Base-by-base conservation (phyloP, 176 grass and related monocot genomes). In the maize (Zea mays) region DNA sequence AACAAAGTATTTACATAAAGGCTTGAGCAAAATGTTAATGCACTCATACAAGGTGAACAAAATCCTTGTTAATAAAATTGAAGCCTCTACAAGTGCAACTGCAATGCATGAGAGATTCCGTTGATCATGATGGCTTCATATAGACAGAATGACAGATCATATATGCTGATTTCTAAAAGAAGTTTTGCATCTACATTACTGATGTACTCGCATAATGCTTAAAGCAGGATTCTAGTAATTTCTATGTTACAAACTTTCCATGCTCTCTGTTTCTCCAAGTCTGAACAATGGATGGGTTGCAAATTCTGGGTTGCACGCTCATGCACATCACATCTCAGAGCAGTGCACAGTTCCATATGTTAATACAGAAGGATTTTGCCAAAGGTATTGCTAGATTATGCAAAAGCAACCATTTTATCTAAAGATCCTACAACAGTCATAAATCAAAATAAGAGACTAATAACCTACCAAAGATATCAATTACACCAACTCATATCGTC, bases 61-160 rank as follows among this genome's bases (percentile, higher is more conserved):
- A 27, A 49, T 66, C 58, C 9, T 56, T n/a, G 8, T 39, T 43
- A 1, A 6, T 79, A 37, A 78, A 84, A 83, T 85, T 85, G 35
- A 72, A 89, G 55, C 60, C 72, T 3, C 79, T 79, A 58, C 55
- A 79, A 9, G 67, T 83, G 52, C 68, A 27, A 27, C 1, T 83
- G 52, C 68, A 27, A 27, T 27, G 72, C 47, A 93, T 67, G 46
- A 78, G 72, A 82, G 27, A 27, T 27, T 27, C 27, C 27, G 27
- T 27, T 27, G 27, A 27, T 27, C 27, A 72, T 73, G 41, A 80
- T 91, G 64, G 79, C 74, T 85, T 84, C 86, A 83, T 85, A 72
- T 75, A 19, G 67, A 55, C 66, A 72, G 76, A 56, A 70, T 27
- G 77, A 60, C 40, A 65, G 34, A 66, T 3, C 9, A 78, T 21